Evolutionary conservation across 768 basidiomycete species (phyloP), one percentile per base, ranked within the genome.

Genomic region (Kwoniella shandongensis): DNA sequence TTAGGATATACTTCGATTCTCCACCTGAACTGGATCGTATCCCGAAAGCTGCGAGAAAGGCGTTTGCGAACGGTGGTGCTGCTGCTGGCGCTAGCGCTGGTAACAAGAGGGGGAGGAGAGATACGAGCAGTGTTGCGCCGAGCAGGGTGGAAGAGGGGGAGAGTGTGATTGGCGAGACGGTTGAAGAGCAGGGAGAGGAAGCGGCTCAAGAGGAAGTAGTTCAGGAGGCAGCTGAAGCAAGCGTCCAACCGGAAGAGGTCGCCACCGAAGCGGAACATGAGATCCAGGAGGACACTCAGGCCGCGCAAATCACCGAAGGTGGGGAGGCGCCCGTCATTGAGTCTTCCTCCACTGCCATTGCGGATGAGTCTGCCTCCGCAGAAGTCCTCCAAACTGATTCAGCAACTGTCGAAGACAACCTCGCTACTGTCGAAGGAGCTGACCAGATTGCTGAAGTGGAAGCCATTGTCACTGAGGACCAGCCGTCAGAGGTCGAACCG

Each of bases 1-100:
- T 80, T 36, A 60, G 79, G 11, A 79, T 80, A 41, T 79, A 80
- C 71, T 79, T 80, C 59, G 75, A 78, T 23, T 76, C 75, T 25
- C 79, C 78, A 4, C 67, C 76, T 17, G 66, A 74, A 26, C 59
- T 69, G 20, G 75, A 74, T 57, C 59, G 69, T 8, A 65, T 70
- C 22, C 69, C 72, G 2, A 69, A 72, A 57, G 63, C 70, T 26
- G 26, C 38, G 57, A 40, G 41, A 53, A 38, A 36, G 32, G 32
- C 17, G 11, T 18, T 18, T 15, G 30, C 29, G 3, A 30, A 26
- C 8, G 25, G 30, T 2, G 44, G n/a, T 32, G 30, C 29, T 7
- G 32, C 17, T 8, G 6, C 23, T 23, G 18, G 15, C 5, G 29
- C 25, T 25, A 18, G 22, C 12, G 51, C 6, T 13, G 42, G 56